Percentiles rank a stretch among this genome's conserved stretches.
These are phyloP conservation scores for Microthyrium microscopicum DNA, from an alignment of 2,329 filamentous ascomycete species.

Conservation along the genomic window DNA sequence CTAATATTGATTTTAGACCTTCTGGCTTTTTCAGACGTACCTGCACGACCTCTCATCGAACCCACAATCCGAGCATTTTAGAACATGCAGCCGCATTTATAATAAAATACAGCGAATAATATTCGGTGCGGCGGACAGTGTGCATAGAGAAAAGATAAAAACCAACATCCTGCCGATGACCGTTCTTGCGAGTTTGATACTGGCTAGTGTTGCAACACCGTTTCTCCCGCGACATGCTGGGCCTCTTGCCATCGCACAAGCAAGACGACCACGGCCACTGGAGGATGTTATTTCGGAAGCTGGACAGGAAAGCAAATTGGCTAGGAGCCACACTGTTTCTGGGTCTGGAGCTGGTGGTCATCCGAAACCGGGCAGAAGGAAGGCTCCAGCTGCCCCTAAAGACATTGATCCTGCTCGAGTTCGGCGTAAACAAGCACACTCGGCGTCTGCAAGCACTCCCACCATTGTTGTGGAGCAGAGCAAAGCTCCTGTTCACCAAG, in stretches of 20 bases:
- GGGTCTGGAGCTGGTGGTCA: constrained; percentile 29
- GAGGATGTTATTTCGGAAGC: constrained; percentile 46
- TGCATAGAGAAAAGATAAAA: constrained; percentile 57
- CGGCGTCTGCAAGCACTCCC: constrained; percentile 5
- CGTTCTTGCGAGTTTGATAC: constrained; percentile 62
- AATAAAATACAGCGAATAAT: constrained; percentile 82
- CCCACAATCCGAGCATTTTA: constrained; percentile 61
- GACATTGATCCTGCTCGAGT: constrained; percentile 21
- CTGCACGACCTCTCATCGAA: constrained; percentile 63
- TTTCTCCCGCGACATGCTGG: constrained; percentile 63
- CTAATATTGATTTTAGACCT: constrained; percentile 40
- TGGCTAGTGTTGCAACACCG: constrained; percentile 60
- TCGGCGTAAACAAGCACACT: constrained; percentile 6
- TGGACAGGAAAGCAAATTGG: constrained; percentile 36
- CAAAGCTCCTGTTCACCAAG: not conserved
- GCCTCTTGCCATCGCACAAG: constrained; percentile 66
- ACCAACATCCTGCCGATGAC: constrained; percentile 70
- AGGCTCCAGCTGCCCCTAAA: constrained; percentile 15
- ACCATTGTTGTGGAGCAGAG: not conserved
- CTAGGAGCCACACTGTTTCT: constrained; percentile 56
- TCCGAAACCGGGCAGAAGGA: constrained; percentile 26
- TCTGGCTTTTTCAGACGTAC: constrained; percentile 82
- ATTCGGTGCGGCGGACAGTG: constrained; percentile 57
- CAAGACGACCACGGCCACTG: constrained; percentile 52
- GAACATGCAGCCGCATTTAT: constrained; percentile 68